Evolutionary conservation across 371 early-diverging fungal species (phyloP).

Genomic region (Gilbertella persicaria): DNA sequence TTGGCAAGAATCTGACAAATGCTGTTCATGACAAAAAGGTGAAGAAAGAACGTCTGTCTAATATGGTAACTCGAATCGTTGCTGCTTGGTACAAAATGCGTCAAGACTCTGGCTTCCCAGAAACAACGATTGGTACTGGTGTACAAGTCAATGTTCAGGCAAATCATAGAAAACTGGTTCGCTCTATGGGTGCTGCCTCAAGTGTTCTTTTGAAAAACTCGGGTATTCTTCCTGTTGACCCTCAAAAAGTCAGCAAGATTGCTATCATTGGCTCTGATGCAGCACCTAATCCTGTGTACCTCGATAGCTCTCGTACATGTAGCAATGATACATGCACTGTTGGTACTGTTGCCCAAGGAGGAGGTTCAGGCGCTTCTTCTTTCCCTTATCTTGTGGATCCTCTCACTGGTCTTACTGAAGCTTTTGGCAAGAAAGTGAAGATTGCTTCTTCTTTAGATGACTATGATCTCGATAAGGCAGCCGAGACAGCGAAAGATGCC

Average conservation of each 20-base stretch:
- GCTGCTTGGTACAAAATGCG: conserved; percentile 49
- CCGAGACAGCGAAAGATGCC: conserved; percentile 33
- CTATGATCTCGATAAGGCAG: conserved; percentile 33
- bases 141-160: conserved; percentile 35
- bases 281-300: conserved; percentile 29
- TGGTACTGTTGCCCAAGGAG: conserved; percentile 61
- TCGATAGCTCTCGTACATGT: too few species aligned
- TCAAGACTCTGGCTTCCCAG: conserved; percentile 43
- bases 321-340: conserved; percentile 25
- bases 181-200: conserved; percentile 53
- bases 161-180: conserved; percentile 34
- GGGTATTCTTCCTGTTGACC: conserved; percentile 33
- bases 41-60: conserved; percentile 33
- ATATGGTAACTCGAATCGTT: conserved; percentile 58
- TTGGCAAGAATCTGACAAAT: conserved; percentile 30
- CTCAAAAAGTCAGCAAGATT: conserved; percentile 10
- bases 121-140: conserved; percentile 26
- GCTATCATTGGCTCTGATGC: conserved; percentile 60
- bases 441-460: conserved; percentile 35
- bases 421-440: conserved; percentile 28
- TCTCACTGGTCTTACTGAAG: conserved; percentile 35
- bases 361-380: conserved; percentile 61
- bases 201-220: conserved; percentile 48
- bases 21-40: conserved; percentile 33
- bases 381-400: conserved; percentile 57